Conservation (phyloP, 805 yeast genomes). For the Gaillardinia entomophila region DNA sequence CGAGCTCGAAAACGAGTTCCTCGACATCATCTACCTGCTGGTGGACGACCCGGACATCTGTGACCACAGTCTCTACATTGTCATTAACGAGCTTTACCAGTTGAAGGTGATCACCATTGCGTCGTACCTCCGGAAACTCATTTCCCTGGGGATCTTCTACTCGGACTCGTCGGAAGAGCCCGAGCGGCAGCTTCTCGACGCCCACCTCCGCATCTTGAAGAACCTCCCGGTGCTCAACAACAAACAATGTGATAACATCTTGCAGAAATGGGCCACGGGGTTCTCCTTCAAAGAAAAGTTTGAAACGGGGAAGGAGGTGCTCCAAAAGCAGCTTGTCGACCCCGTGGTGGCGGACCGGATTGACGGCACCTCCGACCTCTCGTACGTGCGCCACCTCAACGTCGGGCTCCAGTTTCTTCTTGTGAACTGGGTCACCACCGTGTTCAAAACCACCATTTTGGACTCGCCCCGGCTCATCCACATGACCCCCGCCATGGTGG, state of each 20-base stretch:
- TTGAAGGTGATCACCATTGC: constrained; percentile 50
- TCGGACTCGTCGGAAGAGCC: constrained; percentile 23
- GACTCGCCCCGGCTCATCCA: constrained; percentile 32
- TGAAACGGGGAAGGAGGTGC: constrained; percentile 30
- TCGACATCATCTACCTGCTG: constrained; percentile 32
- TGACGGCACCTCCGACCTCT: constrained; percentile 5
- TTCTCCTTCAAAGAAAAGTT: constrained; percentile 28
- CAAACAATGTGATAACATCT: constrained; percentile 50
- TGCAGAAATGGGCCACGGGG: constrained; percentile 41
- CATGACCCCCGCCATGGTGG: constrained; percentile 22
- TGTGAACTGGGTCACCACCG: constrained; percentile 44
- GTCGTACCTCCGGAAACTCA: constrained; percentile 70
- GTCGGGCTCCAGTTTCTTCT: constrained; percentile 41
- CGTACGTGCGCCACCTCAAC: constrained; percentile 17
- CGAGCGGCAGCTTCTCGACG: constrained; percentile 15
- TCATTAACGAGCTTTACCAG: constrained; percentile 48
- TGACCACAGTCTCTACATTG: constrained; percentile 30
- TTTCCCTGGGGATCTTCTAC: constrained; percentile 82
- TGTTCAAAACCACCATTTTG: constrained; percentile 29
- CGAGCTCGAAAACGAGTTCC: constrained; percentile 38
- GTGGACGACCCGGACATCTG: constrained; percentile 11
- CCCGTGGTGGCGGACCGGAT: constrained; percentile 17
- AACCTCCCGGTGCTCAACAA: constrained; percentile 53
- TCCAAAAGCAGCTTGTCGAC: constrained; percentile 27
- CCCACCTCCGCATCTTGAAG: constrained; percentile 52